These are phyloP conservation scores for Aspergillus bridgeri DNA, from an alignment of 495 filamentous ascomycete genomes.

Conservation along the genomic window DNA sequence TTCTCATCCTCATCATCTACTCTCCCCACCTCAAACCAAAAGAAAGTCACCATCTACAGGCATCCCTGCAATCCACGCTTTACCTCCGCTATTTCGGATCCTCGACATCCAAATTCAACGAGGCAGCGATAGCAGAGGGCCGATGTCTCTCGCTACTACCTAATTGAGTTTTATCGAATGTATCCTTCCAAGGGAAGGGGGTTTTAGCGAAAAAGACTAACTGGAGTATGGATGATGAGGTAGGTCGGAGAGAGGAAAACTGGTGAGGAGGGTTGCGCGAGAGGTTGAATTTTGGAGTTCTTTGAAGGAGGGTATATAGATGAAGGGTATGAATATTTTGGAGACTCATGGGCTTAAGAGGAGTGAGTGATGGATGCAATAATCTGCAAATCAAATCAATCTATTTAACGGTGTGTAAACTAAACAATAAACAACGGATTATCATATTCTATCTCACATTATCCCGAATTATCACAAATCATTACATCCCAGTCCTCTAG, in stretches of 20 bases:
- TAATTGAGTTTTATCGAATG: background rate
- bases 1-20: too few species aligned
- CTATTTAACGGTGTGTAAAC: too few species aligned
- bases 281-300: background rate
- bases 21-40: too few species aligned
- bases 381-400: too few species aligned
- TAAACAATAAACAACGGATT: too few species aligned
- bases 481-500: slow-evolving; percentile 22
- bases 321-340: too few species aligned
- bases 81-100: background rate
- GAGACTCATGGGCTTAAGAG: too few species aligned
- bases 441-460: background rate
- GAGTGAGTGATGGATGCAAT: too few species aligned
- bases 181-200: background rate
- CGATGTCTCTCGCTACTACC: background rate
- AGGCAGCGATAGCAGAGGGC: background rate
- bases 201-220: too few species aligned
- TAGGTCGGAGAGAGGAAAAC: background rate
- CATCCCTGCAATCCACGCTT: background rate
- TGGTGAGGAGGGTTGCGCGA: background rate
- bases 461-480: background rate
- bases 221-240: too few species aligned
- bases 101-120: background rate
- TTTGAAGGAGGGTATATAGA: too few species aligned
- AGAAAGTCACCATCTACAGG: background rate